Conservation (phyloP, 2,329 filamentous ascomycete species). For the Gaeumannomyces sp. region DNA sequence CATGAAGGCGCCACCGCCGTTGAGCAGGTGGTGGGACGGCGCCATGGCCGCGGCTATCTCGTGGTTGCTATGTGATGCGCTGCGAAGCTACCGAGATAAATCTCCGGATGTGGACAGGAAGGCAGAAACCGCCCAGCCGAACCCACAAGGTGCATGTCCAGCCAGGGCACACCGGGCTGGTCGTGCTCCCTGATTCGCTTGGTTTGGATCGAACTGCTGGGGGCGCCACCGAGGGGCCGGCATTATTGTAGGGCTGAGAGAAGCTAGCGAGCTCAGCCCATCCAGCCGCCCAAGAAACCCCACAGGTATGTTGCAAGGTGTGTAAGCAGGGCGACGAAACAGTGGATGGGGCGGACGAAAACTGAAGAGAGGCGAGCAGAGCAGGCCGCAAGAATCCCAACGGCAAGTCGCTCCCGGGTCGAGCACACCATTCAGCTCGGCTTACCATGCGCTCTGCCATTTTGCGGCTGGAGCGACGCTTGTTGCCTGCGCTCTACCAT, state of each 20-base stretch:
- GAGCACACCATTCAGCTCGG: not conserved
- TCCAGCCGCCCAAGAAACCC: too few species aligned
- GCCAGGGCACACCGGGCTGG: not conserved
- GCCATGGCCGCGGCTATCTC: too few species aligned
- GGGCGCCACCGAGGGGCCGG: not conserved
- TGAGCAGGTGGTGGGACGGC: too few species aligned
- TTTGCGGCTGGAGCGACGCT: not conserved
- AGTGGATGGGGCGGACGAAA: too few species aligned
- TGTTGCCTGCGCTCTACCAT: not conserved
- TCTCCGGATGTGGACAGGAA: not conserved
- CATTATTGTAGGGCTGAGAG: not conserved
- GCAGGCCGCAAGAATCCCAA: too few species aligned
- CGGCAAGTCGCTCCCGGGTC: too few species aligned
- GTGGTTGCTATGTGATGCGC: too few species aligned
- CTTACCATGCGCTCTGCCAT: not conserved
- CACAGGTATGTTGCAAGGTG: too few species aligned
- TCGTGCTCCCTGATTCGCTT: not conserved
- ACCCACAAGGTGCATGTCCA: not conserved
- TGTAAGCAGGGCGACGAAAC: too few species aligned
- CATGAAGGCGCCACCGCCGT: too few species aligned
- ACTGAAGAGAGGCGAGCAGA: too few species aligned
- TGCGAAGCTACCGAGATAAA: too few species aligned
- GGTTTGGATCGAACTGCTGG: not conserved
- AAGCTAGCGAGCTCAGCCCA: not conserved
- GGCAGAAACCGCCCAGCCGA: not conserved